Percentiles rank a stretch among this genome's conserved stretches.
phyloP scores from a whole-genome alignment of 2,329 filamentous ascomycete species.

The Drechmeria coniospora region DNA sequence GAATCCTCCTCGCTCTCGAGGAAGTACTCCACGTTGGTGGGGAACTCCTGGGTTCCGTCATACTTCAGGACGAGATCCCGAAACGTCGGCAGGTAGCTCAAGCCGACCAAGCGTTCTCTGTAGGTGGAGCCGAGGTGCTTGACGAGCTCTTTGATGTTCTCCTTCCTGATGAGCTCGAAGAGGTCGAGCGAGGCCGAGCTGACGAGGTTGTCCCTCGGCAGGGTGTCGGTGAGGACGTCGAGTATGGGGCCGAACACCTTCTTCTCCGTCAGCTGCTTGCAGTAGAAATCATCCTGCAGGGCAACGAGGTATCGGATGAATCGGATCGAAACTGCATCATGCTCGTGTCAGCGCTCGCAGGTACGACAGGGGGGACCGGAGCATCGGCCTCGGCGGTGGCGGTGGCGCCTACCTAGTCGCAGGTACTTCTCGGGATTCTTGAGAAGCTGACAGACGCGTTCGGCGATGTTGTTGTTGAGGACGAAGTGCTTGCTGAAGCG shows the following conservation, averaged over 20 bases:
- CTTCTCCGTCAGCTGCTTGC: slow-evolving; percentile 68
- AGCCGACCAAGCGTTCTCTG: slow-evolving; percentile 56
- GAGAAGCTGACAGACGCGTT: slow-evolving; percentile 70
- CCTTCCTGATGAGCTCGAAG: slow-evolving; percentile 78
- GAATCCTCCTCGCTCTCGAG: slow-evolving; percentile 52
- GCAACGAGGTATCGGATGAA: slow-evolving; percentile 81
- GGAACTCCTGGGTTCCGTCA: slow-evolving; percentile 61
- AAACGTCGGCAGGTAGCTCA: slow-evolving; percentile 80
- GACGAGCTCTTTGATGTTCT: slow-evolving; percentile 67
- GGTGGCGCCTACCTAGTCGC: slow-evolving; percentile 58
- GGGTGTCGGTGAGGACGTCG: slow-evolving; percentile 66
- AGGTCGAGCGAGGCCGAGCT: slow-evolving; percentile 90
- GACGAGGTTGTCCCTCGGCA: slow-evolving; percentile 83
- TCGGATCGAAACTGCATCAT: slow-evolving; percentile 73
- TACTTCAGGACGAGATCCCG: slow-evolving; percentile 59
- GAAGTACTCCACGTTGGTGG: slow-evolving; percentile 52
- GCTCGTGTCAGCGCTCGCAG: slow-evolving; percentile 8
- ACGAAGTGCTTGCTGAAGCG: slow-evolving; percentile 82
- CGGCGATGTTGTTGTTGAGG: slow-evolving; percentile 59
- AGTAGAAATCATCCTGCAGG: slow-evolving; percentile 82
- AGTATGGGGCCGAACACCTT: slow-evolving; percentile 72
- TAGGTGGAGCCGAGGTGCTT: slow-evolving; percentile 75
- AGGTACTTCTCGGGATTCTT: slow-evolving; percentile 78
- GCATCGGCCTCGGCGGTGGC: no score
- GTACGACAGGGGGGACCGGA: slow-evolving; percentile 4